Percentiles rank a stretch among this genome's conserved stretches.
phyloP scores from a whole-genome alignment of 1,284 basidiomycete species.

The Cryptococcus sp. region DNA sequence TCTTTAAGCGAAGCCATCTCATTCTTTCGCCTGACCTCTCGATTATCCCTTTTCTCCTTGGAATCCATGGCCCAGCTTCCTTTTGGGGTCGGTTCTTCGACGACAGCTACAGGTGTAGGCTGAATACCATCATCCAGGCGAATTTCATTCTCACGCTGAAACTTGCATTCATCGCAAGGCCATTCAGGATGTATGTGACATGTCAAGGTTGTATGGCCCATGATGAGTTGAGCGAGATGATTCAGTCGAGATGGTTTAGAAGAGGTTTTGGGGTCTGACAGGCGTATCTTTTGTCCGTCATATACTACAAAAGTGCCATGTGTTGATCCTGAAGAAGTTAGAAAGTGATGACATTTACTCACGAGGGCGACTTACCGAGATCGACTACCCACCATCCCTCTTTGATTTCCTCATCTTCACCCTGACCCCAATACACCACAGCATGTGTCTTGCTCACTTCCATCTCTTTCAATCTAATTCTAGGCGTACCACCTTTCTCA shows the following conservation, averaged over 20 bases:
- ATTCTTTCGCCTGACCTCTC: conserved; percentile 22
- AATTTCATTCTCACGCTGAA: conserved; percentile 29
- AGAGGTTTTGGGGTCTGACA: conserved; percentile 33
- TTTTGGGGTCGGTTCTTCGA: background rate
- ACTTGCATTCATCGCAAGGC: conserved; percentile 41
- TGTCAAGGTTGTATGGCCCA: conserved; percentile 38
- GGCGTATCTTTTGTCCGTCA: conserved; percentile 6
- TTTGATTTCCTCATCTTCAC: conserved; percentile 7
- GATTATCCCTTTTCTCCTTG: conserved; percentile 20
- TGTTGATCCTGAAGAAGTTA: conserved; percentile 32
- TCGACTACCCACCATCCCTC: conserved; percentile 35
- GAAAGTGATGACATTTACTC: background rate
- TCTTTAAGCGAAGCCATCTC: conserved; percentile 34
- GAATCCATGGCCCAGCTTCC: conserved; percentile 9
- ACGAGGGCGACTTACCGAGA: conserved; percentile 24
- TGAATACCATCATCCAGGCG: conserved; percentile 26
- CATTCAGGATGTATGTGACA: conserved; percentile 41
- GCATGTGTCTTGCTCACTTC: conserved; percentile 46
- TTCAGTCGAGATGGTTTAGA: conserved; percentile 27
- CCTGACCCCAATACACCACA: conserved; percentile 32
- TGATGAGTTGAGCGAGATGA: conserved; percentile 29
- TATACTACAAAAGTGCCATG: conserved; percentile 39
- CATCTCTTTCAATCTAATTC: conserved; percentile 44
- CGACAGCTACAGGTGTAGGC: background rate
- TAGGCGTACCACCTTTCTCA: conserved; percentile 24